Evolutionary conservation across 2,329 filamentous ascomycete species (phyloP).

Genomic region (Grosmannia huntii): DNA sequence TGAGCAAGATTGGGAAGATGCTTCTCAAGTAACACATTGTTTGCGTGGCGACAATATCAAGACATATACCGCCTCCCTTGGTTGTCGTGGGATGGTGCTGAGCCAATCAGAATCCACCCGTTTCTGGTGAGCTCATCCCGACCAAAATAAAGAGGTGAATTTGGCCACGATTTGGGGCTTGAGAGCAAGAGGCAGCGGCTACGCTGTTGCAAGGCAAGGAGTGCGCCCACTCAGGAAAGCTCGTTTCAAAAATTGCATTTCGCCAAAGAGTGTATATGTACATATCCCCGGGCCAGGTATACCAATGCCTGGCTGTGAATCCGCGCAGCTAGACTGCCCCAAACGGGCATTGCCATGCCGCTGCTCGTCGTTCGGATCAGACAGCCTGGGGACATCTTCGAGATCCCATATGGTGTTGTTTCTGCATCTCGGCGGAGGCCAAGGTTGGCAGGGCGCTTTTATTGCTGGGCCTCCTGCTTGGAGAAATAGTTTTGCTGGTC

Average conservation of each 20-base stretch:
- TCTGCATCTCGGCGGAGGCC: neutral
- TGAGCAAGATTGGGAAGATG: neutral
- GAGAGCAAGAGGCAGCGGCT: neutral
- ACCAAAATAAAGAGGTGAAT: neutral
- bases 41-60: neutral
- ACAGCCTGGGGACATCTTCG: neutral
- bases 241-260: neutral
- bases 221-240: neutral
- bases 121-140: conserved; percentile 12
- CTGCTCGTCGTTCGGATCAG: neutral
- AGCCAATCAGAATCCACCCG: conserved; percentile 13
- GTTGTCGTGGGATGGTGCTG: neutral
- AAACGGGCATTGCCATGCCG: neutral
- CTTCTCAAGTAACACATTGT: neutral
- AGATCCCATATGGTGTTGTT: neutral
- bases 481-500: conserved; percentile 64
- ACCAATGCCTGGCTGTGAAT: neutral
- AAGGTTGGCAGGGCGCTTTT: neutral
- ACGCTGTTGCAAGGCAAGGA: neutral
- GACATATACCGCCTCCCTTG: neutral
- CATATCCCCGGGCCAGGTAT: neutral
- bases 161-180: neutral
- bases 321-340: neutral
- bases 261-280: neutral
- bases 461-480: conserved; percentile 27